Conservation (phyloP, 148 eudicot genomes). For the Bassia scoparia region DNA sequence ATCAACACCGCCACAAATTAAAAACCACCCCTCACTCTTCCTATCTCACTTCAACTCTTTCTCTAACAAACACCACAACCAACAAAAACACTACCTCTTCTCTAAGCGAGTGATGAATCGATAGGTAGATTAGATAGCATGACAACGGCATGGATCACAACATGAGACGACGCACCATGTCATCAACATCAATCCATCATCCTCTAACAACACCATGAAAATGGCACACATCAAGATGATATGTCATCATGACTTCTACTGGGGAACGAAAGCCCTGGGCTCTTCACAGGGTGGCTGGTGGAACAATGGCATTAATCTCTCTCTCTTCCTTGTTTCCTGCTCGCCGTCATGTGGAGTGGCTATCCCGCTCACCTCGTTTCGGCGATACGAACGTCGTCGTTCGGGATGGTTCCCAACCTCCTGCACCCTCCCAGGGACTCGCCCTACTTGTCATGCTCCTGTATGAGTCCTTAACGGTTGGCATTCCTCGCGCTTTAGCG, state of each 20-base stretch:
- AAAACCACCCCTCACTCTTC: not conserved
- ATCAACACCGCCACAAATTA: not conserved
- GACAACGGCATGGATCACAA: constrained; percentile 13
- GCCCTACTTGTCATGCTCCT: constrained; percentile 48
- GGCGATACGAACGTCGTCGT: constrained; percentile 10
- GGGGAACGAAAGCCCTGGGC: constrained; percentile 55
- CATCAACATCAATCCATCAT: constrained; percentile 2
- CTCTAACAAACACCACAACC: not conserved
- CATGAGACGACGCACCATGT: constrained; percentile 9
- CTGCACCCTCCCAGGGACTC: constrained; percentile 29
- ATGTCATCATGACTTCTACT: constrained; percentile 87
- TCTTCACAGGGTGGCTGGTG: constrained; percentile 73
- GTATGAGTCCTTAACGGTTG: constrained; percentile 59
- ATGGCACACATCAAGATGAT: constrained; percentile 22
- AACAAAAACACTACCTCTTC: not conserved
- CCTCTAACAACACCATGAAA: constrained; percentile 4
- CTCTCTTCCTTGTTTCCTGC: constrained; percentile 37
- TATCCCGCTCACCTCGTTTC: constrained; percentile 27
- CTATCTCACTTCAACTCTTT: no score
- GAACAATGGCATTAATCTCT: constrained; percentile 28
- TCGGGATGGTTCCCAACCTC: constrained; percentile 24
- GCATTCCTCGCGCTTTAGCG: constrained; percentile 41
- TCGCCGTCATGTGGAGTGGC: constrained; percentile 37
- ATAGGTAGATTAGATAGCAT: no score
- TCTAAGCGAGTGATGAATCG: no score